Evolutionary conservation across 257 asterid genomes (phyloP).

Genomic region (Fraxinus pennsylvanica): DNA sequence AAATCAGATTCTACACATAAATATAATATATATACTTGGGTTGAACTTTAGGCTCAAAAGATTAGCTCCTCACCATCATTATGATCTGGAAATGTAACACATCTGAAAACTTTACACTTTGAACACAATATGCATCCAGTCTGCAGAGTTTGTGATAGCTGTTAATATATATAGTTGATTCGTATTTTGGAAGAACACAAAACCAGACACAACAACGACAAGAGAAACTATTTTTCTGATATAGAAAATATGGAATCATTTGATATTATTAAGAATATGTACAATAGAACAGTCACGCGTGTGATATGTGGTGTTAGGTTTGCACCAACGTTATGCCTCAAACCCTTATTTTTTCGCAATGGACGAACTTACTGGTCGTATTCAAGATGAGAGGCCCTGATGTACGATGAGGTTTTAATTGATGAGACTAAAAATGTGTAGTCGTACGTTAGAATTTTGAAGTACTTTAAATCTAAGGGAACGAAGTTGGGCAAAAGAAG

Average conservation of each 20-base stretch:
- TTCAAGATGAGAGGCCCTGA: background rate
- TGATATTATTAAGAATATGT: background rate
- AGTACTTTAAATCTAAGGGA: background rate
- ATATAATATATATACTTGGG: background rate
- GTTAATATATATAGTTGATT: background rate
- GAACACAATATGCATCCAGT: conserved; percentile 65
- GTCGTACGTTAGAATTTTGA: background rate
- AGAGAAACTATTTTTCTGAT: background rate
- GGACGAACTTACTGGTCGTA: background rate
- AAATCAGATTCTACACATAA: background rate
- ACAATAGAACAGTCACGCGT: background rate
- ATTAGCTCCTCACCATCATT: conserved; percentile 54
- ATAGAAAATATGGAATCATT: background rate
- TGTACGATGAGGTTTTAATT: no score
- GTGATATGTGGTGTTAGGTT: background rate
- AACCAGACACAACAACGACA: background rate
- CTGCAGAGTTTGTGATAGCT: conserved; percentile 35
- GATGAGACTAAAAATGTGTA: background rate
- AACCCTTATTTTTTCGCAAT: background rate
- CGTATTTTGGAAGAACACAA: background rate
- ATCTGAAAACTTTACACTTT: conserved; percentile 79
- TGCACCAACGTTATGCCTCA: background rate
- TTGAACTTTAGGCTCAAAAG: conserved; percentile 27
- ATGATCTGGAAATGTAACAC: conserved; percentile 71
- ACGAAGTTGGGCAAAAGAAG: background rate